phyloP scores from a whole-genome alignment of 164 flowering plant species.

The Brasenia schreberi region DNA sequence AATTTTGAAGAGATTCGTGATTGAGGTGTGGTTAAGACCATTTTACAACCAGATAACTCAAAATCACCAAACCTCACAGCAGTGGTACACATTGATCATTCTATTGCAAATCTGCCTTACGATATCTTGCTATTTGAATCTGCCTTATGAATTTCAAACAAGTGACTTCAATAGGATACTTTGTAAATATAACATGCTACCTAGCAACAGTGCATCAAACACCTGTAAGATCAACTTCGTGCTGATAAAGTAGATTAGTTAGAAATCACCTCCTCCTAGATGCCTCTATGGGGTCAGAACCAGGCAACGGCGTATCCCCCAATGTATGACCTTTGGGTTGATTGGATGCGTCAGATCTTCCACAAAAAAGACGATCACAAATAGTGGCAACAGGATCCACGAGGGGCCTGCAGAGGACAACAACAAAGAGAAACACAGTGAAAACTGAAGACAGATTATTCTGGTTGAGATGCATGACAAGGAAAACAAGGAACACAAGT shows the following conservation, averaged over 20 bases:
- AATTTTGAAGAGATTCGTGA: not conserved
- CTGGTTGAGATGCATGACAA: not conserved
- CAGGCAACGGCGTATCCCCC: conserved; percentile 68
- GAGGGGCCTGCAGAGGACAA: conserved; percentile 51
- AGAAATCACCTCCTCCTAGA: conserved; percentile 76
- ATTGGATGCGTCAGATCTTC: conserved; percentile 40
- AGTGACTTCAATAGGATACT: no score
- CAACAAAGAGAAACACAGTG: conserved; percentile 8
- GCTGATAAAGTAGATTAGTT: not conserved
- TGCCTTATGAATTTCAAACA: no score
- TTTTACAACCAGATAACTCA: no score
- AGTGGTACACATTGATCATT: no score
- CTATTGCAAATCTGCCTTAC: no score
- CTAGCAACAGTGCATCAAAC: no score
- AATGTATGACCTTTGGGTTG: conserved; percentile 38
- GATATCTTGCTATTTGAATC: no score
- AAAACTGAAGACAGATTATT: not conserved
- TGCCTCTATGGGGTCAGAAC: conserved; percentile 87
- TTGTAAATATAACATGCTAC: no score
- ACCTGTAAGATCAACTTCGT: no score
- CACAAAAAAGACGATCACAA: conserved; percentile 67
- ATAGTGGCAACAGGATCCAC: conserved; percentile 75
- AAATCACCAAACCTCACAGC: no score
- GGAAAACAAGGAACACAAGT: not conserved
- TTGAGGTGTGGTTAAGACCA: no score